Evolutionary conservation across 306 rosid genomes (phyloP).

Genomic region (Dalbergia cochinchinensis): DNA sequence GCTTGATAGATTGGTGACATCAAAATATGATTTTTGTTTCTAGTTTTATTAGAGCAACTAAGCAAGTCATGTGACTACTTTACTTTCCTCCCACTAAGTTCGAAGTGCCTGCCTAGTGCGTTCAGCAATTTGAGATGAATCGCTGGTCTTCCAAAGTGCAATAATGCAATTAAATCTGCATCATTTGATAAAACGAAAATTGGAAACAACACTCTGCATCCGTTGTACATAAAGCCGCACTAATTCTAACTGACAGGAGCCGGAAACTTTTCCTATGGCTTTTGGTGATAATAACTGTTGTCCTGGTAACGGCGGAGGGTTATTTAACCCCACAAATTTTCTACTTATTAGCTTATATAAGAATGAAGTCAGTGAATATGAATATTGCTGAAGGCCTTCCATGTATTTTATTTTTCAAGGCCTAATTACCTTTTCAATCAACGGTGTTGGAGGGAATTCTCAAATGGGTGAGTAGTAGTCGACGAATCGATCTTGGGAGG

Average conservation of each 20-base stretch:
- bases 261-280: neutral
- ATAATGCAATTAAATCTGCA: neutral
- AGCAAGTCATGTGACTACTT: too few relatives aligned
- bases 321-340: neutral
- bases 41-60: neutral
- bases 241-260: constrained; percentile 40
- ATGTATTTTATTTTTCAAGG: constrained; percentile 17
- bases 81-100: neutral
- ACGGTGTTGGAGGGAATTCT: constrained; percentile 3
- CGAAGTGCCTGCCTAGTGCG: neutral
- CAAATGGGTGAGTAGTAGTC: neutral
- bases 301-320: neutral
- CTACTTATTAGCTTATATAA: neutral
- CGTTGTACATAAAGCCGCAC: constrained; percentile 55
- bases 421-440: constrained; percentile 28
- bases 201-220: constrained; percentile 35
- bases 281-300: neutral
- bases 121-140: neutral
- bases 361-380: constrained; percentile 21
- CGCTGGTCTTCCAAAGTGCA: neutral
- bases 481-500: constrained; percentile 17
- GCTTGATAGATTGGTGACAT: neutral
- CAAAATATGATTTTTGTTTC: neutral
- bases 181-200: neutral
- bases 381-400: constrained; percentile 14